Base-by-base conservation (phyloP, 148 eudicot genomes). In the Arbutus unedo region DNA sequence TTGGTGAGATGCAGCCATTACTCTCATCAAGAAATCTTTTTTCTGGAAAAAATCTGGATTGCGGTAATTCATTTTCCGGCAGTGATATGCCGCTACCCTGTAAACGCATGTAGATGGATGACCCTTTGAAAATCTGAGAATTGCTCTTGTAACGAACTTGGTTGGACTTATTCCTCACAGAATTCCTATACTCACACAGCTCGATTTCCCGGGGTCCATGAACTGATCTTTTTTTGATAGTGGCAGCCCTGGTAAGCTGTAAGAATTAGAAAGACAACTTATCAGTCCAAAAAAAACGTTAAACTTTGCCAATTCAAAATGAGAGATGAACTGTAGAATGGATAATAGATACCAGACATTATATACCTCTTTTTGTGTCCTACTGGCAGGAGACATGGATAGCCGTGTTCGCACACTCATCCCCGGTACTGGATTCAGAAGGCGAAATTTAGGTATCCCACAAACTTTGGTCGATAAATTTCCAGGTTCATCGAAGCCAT, bases 391-490 rank as follows among this genome's bases (percentile, higher is more conserved):
- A 47, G 93, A 81, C 54, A 79, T 81, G 9, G 87, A 79, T 71
- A 74, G 80, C 72, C 87, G 88, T 13, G 85, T 84, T 31, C 91
- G 89, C 85, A 83, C 85, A 79, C 89, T 93, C 81, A 92, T 83
- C 16, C 92, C 93, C 3, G 92, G 90, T 71, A 87, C 60, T 31
- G 96, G 93, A 90, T 87, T 91, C 67, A 91, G 55, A 74, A 86
- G 76, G 76, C 92, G 89, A 86, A 92, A 91, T 67, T 83, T 81
- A 45, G 95, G 98, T 9, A 95, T 80, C 64, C 98, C 97, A 87
- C 98, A 93, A 75, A 84, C 85, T 80, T 85, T 88, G 18, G 82
- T 84, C 3, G 90, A 85, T 48, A 89, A 50, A 81, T 86, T 85
- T 73, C 82, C 86, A 81, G 81, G 57, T 68, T 70, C 87, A 77